Evolutionary conservation across 2,329 filamentous ascomycete genomes (phyloP).

Genomic region (Catunica adiposa): DNA sequence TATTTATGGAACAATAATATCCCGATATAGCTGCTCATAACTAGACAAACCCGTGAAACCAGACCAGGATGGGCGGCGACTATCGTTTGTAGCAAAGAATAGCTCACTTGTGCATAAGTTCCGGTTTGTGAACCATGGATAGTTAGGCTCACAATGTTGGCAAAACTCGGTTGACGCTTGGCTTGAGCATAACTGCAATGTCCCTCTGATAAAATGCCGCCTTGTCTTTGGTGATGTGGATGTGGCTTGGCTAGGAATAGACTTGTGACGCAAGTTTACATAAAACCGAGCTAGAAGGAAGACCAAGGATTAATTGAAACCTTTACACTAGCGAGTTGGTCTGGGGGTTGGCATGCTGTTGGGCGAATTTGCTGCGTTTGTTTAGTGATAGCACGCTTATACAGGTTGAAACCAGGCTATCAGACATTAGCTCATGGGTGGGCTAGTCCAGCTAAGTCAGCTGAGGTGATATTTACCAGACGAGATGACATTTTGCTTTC

Average conservation of each 20-base stretch:
- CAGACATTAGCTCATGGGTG: no score
- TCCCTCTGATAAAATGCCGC: no score
- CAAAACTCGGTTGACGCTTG: no score
- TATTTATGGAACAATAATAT: background rate
- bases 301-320: background rate
- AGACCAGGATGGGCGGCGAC: background rate
- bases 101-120: background rate
- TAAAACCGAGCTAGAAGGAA: background rate
- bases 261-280: background rate
- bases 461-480: no score
- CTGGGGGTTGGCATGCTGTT: background rate
- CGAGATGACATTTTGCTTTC: no score
- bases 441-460: no score
- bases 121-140: background rate
- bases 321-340: background rate
- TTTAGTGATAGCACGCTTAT: background rate
- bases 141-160: background rate
- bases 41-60: background rate
- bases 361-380: background rate
- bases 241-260: background rate
- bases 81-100: background rate
- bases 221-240: no score
- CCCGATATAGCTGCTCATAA: background rate
- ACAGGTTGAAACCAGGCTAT: no score
- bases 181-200: no score